Base-by-base conservation (phyloP, 345 rosid genomes). In the Kandelia obovata region DNA sequence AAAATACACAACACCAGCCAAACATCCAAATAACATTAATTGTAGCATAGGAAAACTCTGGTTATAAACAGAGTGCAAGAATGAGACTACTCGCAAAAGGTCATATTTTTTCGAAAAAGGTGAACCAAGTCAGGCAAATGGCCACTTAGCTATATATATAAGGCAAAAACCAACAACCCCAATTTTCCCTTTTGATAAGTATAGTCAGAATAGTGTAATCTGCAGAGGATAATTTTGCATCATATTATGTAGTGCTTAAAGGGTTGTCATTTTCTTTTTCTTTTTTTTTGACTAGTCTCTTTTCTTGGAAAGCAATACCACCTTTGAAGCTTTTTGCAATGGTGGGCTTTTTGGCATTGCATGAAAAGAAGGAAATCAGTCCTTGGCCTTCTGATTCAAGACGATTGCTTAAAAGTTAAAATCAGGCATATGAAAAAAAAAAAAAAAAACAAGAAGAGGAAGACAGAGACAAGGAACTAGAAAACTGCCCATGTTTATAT, bases 281-380 rank as follows among this genome's bases (percentile, higher is more conserved):
- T 8, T 39, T 0, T 39, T 39, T 8, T 75, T 85, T 82, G 85
- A 82, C 87, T 71, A 75, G 86, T 83, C 86, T 35, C 72, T 72
- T 83, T 84, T 81, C 84, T 75, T 73, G 73, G 86, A 88, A 85
- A 87, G 92, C 72, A 73, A 72, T 71, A 61, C 83, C 79, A 84
- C 91, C 89, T 86, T 86, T 86, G 78, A 80, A 81, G 87, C 85
- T 85, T 86, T 43, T 85, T 75, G 75, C 66, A 70, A 79, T 77
- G 76, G 82, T 73, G 80, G 78, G 82, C 85, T 81, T 84, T 84
- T 84, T 83, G 62, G 91, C 86, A 67, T 74, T 86, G 91, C 98
- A 86, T 92, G 83, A 92, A 90, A 92, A 92, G 96, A 81, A 88
- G 86, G 73, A 85, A 89, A 76, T 71, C 75, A 77, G 81, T 65